phyloP scores from a whole-genome alignment of 2,329 filamentous ascomycete genomes.

The Hymenoscyphus repandus region DNA sequence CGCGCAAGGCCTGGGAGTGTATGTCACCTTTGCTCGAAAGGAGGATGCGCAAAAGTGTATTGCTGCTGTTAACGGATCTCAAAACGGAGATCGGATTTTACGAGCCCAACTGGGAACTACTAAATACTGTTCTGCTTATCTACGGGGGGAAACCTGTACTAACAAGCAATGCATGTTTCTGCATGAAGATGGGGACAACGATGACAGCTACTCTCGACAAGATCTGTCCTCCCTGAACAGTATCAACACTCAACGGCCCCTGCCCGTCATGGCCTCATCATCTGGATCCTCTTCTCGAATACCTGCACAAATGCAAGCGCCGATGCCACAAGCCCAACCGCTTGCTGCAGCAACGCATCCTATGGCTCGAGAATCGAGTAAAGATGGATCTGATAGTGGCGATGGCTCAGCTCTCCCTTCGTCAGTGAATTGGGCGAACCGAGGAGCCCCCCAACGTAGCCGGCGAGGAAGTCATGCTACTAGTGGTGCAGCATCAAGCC shows the following conservation, averaged over 20 bases:
- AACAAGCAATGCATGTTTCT: conserved; percentile 98
- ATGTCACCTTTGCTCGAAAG: conserved; percentile 94
- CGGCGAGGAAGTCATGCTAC: conserved; percentile 74
- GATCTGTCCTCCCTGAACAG: conserved; percentile 94
- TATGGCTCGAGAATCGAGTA: conserved; percentile 75
- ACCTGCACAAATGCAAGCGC: conserved; percentile 37
- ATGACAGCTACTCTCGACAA: conserved; percentile 91
- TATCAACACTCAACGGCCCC: conserved; percentile 68
- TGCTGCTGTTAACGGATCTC: conserved; percentile 82
- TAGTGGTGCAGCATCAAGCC: conserved; percentile 76
- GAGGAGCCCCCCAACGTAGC: conserved; percentile 58
- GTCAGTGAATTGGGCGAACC: conserved; percentile 86
- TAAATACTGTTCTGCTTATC: conserved; percentile 96
- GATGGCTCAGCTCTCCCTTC: conserved; percentile 90
- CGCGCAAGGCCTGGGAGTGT: conserved; percentile 76
- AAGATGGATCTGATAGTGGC: conserved; percentile 66
- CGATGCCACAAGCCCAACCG: conserved; percentile 30
- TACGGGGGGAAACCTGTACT: conserved; percentile 88
- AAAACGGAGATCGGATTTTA: conserved; percentile 81
- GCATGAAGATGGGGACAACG: conserved; percentile 96
- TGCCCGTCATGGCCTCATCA: conserved; percentile 45
- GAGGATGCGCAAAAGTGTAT: conserved; percentile 89
- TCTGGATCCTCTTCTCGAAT: conserved; percentile 51
- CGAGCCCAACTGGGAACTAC: conserved; percentile 82
- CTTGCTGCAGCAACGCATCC: conserved; percentile 43